Base-by-base conservation (phyloP, 345 rosid genomes). In the Pugionium dolabratum region DNA sequence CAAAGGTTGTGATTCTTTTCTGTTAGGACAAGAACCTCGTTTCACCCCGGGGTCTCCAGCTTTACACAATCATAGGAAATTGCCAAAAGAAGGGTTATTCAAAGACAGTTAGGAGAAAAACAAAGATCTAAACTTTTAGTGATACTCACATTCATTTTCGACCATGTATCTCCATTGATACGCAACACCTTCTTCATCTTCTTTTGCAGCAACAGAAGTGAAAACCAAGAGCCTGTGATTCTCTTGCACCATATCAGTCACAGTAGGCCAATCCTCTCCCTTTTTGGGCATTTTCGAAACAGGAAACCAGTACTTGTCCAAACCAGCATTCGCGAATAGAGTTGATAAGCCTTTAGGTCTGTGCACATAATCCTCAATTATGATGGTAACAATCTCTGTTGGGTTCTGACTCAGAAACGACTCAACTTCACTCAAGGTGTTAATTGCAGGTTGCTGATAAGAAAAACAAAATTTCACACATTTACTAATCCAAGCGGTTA, bases 1-100 rank as follows among this genome's bases (percentile, higher is more conserved):
- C 50, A 94, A 75, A 4, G 90, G 84, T 41, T 79, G 67, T 1
- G 96, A 94, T 48, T 94, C 97, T 79, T 88, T 94, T 62, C 99
- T 88, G 41, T 86, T 78, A 0, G 96, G 95, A 49, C 99, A 94
- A 2, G 95, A 90, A 64, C 96, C 91, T 73, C 76, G 69, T 70
- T 82, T 91, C 44, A 90, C 82, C 44, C 98, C 98, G 4, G 98
- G 99, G 79, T 94, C 93, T 8, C 99, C 99, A 80, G 98, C 99
- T 90, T 86, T 64, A 80, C 37, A 61, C 34, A 59, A 77, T 26
- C 41, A 67, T 74, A 75, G 1, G 7, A 52, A 34, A 43, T 4
- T 3, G 27, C 46, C 5, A 52, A 18, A 33, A 73, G 11, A 53
- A 45, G 52, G 42, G 34, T 63, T 55, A 54, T 46, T 54, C 57